Base-by-base conservation (phyloP, 371 early-diverging fungal genomes). In the Mortierella sp. region DNA sequence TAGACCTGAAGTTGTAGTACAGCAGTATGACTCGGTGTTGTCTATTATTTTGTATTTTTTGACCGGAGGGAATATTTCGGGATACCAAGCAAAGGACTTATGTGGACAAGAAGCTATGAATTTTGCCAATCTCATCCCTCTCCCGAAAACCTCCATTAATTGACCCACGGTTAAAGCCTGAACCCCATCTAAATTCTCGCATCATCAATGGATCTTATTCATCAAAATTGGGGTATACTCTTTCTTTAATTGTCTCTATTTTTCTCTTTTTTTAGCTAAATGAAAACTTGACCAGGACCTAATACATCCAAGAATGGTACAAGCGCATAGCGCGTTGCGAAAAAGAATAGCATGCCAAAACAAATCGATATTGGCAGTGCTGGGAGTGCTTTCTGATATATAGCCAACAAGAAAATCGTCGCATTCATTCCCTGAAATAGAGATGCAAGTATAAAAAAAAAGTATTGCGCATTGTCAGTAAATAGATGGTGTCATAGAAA, bases 331-430 rank as follows among this genome's bases (percentile, higher is more conserved):
- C 86, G 87, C 8, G 89, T 86, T 3, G 88, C 90, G 83, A 95
- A 93, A 74, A 93, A 96, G 72, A 93, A 94, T 40, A 95, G 62
- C 54, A 96, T 88, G 22, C 96, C 96, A 84, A 96, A 93, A 23
- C 93, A 93, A 74, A 96, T 96, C 12, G 93, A 92, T 28, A 96
- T 94, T 0, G 96, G 96, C 31, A 96, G 81, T 9, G 96, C 96
- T 2, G 96, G 96, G 4, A 96, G 83, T 7, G 96, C 95, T 70
- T 94, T 94, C 47, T 90, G 89, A 70, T 89, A 93, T 28, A 95
- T 89, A 0, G 92, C 95, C 55, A 96, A 83, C 58, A 96, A 80
- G 81, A 95, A 95, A 61, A 96, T 95, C 13, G 96, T 96, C 19
- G 93, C 87, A 45, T 91, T 93, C 70, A 96, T 82, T 4, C 96